A percentile compares a stretch with the other conserved stretches of the same genome.
Evolutionary conservation across 257 asterid species (phyloP).

Genomic region (Phtheirospermum japonicum): DNA sequence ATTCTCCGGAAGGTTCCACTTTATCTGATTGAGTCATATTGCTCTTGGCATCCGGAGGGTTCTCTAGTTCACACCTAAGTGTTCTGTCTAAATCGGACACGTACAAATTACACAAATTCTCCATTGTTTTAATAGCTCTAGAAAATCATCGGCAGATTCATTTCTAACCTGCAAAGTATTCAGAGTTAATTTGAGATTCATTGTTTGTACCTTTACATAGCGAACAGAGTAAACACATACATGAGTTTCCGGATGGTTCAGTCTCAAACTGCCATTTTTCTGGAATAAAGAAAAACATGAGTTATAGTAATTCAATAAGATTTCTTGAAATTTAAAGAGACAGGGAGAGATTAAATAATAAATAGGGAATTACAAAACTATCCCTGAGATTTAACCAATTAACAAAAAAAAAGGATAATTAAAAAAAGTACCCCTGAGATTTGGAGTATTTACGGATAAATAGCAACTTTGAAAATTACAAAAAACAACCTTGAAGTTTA

Average conservation of each 20-base stretch:
- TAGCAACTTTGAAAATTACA: no score
- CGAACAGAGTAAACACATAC: conserved; percentile 33
- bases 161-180: conserved; percentile 66
- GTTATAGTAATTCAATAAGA: conserved; percentile 6
- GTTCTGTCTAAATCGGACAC: conserved; percentile 41
- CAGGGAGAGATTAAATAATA: no score
- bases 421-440: no score
- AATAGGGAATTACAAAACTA: no score
- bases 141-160: conserved; percentile 73
- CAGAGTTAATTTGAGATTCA: conserved; percentile 4
- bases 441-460: no score
- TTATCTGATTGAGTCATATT: conserved; percentile 25
- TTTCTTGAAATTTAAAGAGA: no score
- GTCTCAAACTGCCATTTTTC: conserved; percentile 88
- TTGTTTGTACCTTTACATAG: conserved; percentile 7
- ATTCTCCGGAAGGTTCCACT: conserved; percentile 46
- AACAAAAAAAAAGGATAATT: no score
- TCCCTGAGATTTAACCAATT: no score
- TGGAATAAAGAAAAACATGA: conserved; percentile 10
- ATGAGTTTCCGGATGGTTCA: conserved; percentile 85
- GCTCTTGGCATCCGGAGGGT: conserved; percentile 34
- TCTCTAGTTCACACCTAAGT: conserved; percentile 31
- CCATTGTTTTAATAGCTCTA: conserved; percentile 69
- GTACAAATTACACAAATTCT: conserved; percentile 52
- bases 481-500: no score